Base-by-base conservation (phyloP, 768 basidiomycete genomes). In the Termitomyces sp. region DNA sequence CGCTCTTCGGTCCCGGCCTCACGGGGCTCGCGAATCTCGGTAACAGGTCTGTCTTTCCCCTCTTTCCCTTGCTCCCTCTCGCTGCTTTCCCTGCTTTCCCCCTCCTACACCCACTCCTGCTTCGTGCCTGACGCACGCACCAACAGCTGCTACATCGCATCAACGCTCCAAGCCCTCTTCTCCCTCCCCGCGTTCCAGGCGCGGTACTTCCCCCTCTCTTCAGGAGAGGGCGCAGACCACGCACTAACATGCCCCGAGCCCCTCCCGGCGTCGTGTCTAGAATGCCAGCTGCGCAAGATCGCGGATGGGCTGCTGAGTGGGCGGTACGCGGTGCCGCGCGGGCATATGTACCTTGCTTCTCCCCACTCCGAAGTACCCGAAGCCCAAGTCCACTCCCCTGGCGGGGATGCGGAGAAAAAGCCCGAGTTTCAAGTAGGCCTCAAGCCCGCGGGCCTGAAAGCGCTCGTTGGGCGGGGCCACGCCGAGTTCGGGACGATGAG, bases 401-500 rank as follows among this genome's bases (percentile, higher is more conserved):
- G n/a, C n/a, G n/a, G n/a, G n/a, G n/a, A 18, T 27, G 9, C 65
- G 55, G 65, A 69, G 30, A 30, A 30, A 56, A 82, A 84, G 0
- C n/a, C n/a, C n/a, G 77, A 82, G 4, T 95, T 92, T 76, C 96
- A 98, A 68, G 84, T 82, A 24, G 97, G 97, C 0, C 70, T 99
- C 42, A 82, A 83, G 43, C 97, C 96, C 0, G 77, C 78, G 1
- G 84, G 84, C 61, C 93, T 98, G 78, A 98, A 98, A 72, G 76
- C 86, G 5, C 82, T 98, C 10, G 84, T 98, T 36, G 96, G 96
- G 2, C 91, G 89, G 63, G 94, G 93, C 1, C 97, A 98, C 66
- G 83, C 83, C 33, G 97, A 98, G 73, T 98, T 98, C 66, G 79
- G 90, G 34, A 98, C 95, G 47, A 98, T 98, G 95, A 82, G 84